Evolutionary conservation across 495 filamentous ascomycete genomes (phyloP).

Genomic region (Daldinia vernicosa): DNA sequence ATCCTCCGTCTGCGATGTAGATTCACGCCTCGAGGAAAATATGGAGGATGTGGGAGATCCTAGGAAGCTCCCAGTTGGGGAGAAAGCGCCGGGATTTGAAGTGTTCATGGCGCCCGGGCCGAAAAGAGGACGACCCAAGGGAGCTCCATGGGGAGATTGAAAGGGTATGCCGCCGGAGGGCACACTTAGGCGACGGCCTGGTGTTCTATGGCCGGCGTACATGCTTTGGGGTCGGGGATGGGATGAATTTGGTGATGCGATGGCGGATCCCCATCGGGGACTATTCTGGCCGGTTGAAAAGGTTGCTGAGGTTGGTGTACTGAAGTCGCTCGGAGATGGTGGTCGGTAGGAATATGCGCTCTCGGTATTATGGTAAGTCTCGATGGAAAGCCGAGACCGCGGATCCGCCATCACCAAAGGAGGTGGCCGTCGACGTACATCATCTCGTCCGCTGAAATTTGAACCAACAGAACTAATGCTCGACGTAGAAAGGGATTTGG

Average conservation of each 20-base stretch:
- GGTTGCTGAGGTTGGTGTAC: slow-evolving; percentile 76
- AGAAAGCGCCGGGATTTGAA: slow-evolving; percentile 64
- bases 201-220: slow-evolving; percentile 70
- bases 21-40: slow-evolving; percentile 71
- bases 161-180: slow-evolving; percentile 80
- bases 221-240: slow-evolving; percentile 71
- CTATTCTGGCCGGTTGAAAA: slow-evolving; percentile 78
- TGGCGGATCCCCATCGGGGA: slow-evolving; percentile 70
- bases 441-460: slow-evolving; percentile 66
- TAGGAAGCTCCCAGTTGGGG: slow-evolving; percentile 66
- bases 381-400: slow-evolving; percentile 68
- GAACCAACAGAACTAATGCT: slow-evolving; percentile 83
- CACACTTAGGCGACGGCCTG: slow-evolving; percentile 80
- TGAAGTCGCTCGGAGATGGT: slow-evolving; percentile 74
- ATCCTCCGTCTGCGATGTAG: slow-evolving; percentile 68
- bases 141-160: slow-evolving; percentile 67
- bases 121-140: slow-evolving; percentile 67
- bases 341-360: slow-evolving; percentile 62
- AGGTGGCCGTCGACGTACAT: slow-evolving; percentile 76
- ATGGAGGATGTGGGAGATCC: slow-evolving; percentile 76
- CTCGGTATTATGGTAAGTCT: slow-evolving; percentile 64
- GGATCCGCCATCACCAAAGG: slow-evolving; percentile 87
- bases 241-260: slow-evolving; percentile 74
- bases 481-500: slow-evolving; percentile 82
- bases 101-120: slow-evolving; percentile 60